Conservation (phyloP, 192 early-diverging fungal genomes). For the Funneliformis geosporum region DNA sequence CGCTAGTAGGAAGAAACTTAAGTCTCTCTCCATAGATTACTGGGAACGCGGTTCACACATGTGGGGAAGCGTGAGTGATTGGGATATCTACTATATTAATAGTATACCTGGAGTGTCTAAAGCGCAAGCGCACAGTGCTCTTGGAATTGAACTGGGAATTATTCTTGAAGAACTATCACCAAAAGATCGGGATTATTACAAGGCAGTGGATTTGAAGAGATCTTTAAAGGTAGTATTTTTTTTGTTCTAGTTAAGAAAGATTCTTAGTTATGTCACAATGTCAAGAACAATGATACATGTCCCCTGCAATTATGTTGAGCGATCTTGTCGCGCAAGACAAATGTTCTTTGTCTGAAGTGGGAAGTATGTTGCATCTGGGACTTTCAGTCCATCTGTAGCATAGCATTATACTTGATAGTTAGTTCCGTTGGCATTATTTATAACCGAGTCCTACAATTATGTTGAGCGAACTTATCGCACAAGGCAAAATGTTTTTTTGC, state of each 20-base stretch:
- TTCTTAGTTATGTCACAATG: background rate
- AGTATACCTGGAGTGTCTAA: conserved; percentile 9
- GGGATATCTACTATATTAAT: conserved; percentile 21
- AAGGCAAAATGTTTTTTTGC: conserved; percentile 19
- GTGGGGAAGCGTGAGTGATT: conserved; percentile 1
- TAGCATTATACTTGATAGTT: background rate
- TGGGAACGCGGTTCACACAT: background rate
- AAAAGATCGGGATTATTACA: conserved; percentile 2
- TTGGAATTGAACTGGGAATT: conserved; percentile 4
- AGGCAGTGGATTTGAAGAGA: background rate
- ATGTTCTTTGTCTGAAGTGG: conserved; percentile 25
- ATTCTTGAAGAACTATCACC: background rate
- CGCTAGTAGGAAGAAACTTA: conserved; percentile 1
- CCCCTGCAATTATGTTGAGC: conserved; percentile 4
- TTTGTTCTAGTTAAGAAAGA: background rate
- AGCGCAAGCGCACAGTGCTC: background rate
- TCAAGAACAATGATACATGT: conserved; percentile 4
- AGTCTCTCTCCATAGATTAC: conserved; percentile 17
- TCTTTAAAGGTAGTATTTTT: conserved; percentile 4
- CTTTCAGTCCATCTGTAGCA: background rate
- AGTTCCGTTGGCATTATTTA: conserved; percentile 18
- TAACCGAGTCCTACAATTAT: background rate
- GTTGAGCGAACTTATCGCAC: conserved; percentile 24
- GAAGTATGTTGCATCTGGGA: background rate
- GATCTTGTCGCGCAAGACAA: conserved; percentile 23